Conservation (phyloP, 2,329 filamentous ascomycete genomes). For the Podosphaera xanthii region DNA sequence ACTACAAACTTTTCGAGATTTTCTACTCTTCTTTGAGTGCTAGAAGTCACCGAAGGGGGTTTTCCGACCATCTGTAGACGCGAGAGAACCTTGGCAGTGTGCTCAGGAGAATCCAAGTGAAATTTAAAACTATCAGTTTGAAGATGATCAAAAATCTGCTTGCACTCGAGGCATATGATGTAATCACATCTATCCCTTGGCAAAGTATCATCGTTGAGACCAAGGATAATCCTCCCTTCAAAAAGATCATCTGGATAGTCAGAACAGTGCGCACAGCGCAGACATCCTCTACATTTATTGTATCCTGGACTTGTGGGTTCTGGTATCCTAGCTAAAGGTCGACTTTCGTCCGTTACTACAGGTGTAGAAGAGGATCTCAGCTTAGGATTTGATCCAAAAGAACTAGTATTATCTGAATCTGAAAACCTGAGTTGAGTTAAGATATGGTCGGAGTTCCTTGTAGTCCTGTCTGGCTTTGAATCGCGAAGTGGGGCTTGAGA, state of each 20-base stretch:
- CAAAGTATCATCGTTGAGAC: not conserved
- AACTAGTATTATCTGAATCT: too few species aligned
- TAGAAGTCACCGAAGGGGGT: not conserved
- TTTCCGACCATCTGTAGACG: not conserved
- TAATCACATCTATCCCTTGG: not conserved
- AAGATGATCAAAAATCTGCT: not conserved
- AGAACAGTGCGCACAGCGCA: not conserved
- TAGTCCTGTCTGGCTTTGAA: too few species aligned
- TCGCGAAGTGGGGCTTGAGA: too few species aligned
- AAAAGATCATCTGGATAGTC: conserved; percentile 1
- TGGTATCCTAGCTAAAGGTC: too few species aligned
- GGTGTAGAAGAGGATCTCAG: too few species aligned
- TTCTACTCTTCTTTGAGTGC: not conserved
- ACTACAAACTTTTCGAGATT: not conserved
- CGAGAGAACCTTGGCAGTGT: not conserved
- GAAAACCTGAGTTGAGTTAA: too few species aligned
- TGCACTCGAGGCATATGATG: conserved; percentile 1
- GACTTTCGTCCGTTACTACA: too few species aligned
- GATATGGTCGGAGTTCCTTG: too few species aligned
- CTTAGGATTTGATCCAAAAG: too few species aligned
- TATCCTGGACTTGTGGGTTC: not conserved
- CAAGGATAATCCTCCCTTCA: not conserved
- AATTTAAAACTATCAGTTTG: not conserved
- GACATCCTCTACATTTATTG: not conserved
- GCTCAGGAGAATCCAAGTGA: not conserved